Evolutionary conservation across 2,329 filamentous ascomycete species (phyloP).

Genomic region (Cladorrhinum sp.): DNA sequence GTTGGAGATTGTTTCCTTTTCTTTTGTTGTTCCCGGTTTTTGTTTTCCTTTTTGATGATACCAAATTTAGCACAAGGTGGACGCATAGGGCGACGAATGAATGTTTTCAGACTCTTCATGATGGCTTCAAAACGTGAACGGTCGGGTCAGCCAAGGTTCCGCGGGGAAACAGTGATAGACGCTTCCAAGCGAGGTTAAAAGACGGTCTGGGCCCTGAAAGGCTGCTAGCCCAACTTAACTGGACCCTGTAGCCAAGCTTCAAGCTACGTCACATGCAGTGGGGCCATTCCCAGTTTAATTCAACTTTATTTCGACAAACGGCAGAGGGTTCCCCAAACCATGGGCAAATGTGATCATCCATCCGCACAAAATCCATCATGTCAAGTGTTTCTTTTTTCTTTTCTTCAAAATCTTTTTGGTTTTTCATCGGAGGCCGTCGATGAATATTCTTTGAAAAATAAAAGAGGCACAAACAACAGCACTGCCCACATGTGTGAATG

Average conservation of each 20-base stretch:
- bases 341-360: not conserved
- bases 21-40: not conserved
- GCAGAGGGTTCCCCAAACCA: not conserved
- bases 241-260: slow-evolving; percentile 8
- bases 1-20: not conserved
- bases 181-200: slow-evolving; percentile 1
- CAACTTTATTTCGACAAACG: slow-evolving; percentile 23
- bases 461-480: not conserved
- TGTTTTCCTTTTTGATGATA: slow-evolving; percentile 13
- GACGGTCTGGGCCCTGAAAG: slow-evolving; percentile 12
- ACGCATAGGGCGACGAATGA: slow-evolving; percentile 1
- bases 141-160: not conserved
- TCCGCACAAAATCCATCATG: not conserved
- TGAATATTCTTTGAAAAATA: not conserved
- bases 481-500: not conserved
- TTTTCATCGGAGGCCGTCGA: not conserved
- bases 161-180: not conserved
- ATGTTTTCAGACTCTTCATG: not conserved
- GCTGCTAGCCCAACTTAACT: slow-evolving; percentile 7
- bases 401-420: not conserved
- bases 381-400: not conserved
- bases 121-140: not conserved
- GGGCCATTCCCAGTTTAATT: slow-evolving; percentile 3
- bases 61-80: slow-evolving; percentile 20
- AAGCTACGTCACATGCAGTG: slow-evolving; percentile 22